Evolutionary conservation across 2,329 filamentous ascomycete species (phyloP).

Genomic region (Penicillium psychrosexuale): DNA sequence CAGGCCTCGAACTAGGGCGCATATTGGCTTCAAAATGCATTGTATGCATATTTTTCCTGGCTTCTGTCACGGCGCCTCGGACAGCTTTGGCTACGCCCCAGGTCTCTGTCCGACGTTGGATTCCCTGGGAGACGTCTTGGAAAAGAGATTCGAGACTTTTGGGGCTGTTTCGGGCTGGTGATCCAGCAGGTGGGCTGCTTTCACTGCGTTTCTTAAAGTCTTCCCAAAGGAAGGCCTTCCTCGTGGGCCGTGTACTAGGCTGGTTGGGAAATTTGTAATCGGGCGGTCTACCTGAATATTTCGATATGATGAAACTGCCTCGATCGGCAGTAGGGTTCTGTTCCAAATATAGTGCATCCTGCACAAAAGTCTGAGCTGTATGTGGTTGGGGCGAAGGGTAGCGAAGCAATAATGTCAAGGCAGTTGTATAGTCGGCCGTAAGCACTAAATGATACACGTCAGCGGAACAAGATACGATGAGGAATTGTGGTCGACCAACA

Average conservation of each 20-base stretch:
- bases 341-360: conserved; percentile 67
- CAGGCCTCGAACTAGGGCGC: conserved; percentile 19
- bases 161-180: conserved; percentile 38
- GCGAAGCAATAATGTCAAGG: conserved; percentile 75
- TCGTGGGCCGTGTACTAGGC: conserved; percentile 18
- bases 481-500: conserved; percentile 51
- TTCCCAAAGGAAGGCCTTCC: conserved; percentile 27
- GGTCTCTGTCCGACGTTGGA: conserved; percentile 48
- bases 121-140: conserved; percentile 48
- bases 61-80: conserved; percentile 48
- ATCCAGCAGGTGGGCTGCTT: conserved; percentile 34
- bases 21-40: conserved; percentile 41
- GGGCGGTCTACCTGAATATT: conserved; percentile 48
- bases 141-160: conserved; percentile 47
- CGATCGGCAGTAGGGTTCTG: conserved; percentile 44
- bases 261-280: conserved; percentile 29
- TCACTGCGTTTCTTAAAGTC: conserved; percentile 31
- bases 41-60: conserved; percentile 46
- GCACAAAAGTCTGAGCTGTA: conserved; percentile 74
- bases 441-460: conserved; percentile 57
- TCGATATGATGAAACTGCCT: conserved; percentile 44
- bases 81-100: conserved; percentile 51
- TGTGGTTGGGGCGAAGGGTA: conserved; percentile 69
- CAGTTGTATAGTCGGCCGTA: conserved; percentile 81
- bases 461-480: conserved; percentile 13